Conservation (phyloP, 331 rosid genomes). For the Arachis monticola region DNA sequence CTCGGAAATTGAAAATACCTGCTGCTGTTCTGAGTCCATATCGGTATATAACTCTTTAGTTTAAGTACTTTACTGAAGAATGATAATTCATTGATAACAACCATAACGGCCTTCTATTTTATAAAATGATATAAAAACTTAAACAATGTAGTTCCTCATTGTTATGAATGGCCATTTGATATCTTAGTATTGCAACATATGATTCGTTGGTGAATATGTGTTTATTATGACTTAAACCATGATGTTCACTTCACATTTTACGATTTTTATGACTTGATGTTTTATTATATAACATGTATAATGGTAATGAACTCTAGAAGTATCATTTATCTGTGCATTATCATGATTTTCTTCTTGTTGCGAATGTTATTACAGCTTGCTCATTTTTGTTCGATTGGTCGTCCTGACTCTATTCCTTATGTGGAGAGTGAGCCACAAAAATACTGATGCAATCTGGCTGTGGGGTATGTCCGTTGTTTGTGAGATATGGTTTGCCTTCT, state of each 20-base stretch:
- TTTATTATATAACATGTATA: not conserved
- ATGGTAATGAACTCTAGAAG: constrained; percentile 9
- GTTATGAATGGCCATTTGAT: constrained; percentile 10
- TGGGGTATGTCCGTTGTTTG: constrained; percentile 69
- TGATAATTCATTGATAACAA: not conserved
- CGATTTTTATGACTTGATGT: not conserved
- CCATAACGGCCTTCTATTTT: not conserved
- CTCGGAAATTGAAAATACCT: constrained; percentile 64
- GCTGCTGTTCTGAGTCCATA: constrained; percentile 80
- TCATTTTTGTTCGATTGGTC: constrained; percentile 48
- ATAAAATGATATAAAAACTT: not conserved
- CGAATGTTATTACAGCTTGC: constrained; percentile 41
- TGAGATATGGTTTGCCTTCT: constrained; percentile 65
- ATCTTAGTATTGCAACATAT: not conserved
- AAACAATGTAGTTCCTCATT: constrained; percentile 23
- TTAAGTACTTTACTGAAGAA: not conserved
- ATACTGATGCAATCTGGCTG: constrained; percentile 60
- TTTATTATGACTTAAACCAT: not conserved
- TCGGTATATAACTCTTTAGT: constrained; percentile 50
- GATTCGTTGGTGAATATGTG: not conserved
- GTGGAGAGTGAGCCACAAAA: constrained; percentile 52
- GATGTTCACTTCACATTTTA: constrained; percentile 15
- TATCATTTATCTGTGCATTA: constrained; percentile 24
- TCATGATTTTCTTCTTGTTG: constrained; percentile 27
- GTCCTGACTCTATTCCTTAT: constrained; percentile 46